Evolutionary conservation across 2,329 filamentous ascomycete species (phyloP).

Genomic region (Fulvia fulva): DNA sequence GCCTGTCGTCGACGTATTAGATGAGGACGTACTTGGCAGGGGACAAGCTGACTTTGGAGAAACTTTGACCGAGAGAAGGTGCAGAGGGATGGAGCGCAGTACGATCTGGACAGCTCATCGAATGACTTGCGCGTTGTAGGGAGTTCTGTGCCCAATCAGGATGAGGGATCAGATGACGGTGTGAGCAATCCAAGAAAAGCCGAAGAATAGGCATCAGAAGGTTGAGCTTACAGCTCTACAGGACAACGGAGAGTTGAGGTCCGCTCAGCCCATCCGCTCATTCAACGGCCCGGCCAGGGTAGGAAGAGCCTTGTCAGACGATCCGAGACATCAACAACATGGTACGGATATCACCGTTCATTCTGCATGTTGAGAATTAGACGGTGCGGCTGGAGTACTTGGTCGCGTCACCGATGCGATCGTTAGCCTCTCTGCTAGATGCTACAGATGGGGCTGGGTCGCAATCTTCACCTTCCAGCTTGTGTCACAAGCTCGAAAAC

Average conservation of each 20-base stretch:
- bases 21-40: no score
- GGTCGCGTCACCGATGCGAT: background rate
- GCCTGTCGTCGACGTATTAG: no score
- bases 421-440: background rate
- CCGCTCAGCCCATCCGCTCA: slow-evolving; percentile 15
- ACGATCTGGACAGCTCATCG: background rate
- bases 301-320: slow-evolving; percentile 11
- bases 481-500: background rate
- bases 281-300: slow-evolving; percentile 6
- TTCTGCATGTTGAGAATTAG: background rate
- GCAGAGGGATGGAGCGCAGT: no score
- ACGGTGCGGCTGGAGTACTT: background rate
- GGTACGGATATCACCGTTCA: slow-evolving; percentile 4
- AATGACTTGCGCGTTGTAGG: no score
- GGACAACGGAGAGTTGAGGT: background rate
- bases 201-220: slow-evolving; percentile 6
- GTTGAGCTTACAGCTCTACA: slow-evolving; percentile 1
- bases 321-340: slow-evolving; percentile 5
- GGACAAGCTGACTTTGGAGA: no score
- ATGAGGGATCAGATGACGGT: background rate
- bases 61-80: no score
- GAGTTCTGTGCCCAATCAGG: background rate
- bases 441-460: no score
- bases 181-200: background rate
- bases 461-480: no score